Conservation (phyloP, 2,329 filamentous ascomycete genomes). For the Aureobasidium pullulans region DNA sequence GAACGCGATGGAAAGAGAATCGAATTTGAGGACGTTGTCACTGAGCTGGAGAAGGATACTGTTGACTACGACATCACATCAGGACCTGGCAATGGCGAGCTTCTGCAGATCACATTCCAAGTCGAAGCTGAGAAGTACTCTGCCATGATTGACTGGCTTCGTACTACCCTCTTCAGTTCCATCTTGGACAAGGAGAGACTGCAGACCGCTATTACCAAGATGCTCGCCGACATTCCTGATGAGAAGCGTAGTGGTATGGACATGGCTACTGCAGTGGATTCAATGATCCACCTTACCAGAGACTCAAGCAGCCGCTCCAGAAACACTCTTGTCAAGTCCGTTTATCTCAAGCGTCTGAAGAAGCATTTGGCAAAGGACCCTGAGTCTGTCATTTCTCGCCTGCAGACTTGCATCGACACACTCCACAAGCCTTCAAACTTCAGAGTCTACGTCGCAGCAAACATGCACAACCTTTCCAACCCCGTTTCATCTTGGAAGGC, state of each 20-base stretch:
- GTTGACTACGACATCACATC: conserved; percentile 71
- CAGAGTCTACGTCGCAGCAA: conserved; percentile 74
- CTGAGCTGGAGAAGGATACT: conserved; percentile 84
- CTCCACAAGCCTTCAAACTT: conserved; percentile 82
- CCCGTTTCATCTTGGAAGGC: conserved; percentile 74
- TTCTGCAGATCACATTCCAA: conserved; percentile 73
- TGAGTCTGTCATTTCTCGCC: conserved; percentile 62
- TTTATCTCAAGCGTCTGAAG: conserved; percentile 80
- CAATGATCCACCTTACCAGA: conserved; percentile 72
- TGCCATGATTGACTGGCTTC: conserved; percentile 74
- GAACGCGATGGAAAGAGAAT: conserved; percentile 66
- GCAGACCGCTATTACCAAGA: conserved; percentile 62
- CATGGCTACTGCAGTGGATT: conserved; percentile 56
- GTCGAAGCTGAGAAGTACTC: conserved; percentile 84
- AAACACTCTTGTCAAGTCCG: conserved; percentile 74
- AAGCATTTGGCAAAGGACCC: conserved; percentile 73
- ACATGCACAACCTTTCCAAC: conserved; percentile 64
- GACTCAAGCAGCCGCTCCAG: conserved; percentile 70
- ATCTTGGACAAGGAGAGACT: conserved; percentile 70
- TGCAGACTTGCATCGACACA: conserved; percentile 66
- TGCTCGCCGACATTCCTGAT: conserved; percentile 86
- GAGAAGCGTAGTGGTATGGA: conserved; percentile 75
- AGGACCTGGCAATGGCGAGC: conserved; percentile 69
- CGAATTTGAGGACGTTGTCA: conserved; percentile 86
- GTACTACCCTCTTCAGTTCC: conserved; percentile 78